A percentile compares a stretch with the other conserved stretches of the same genome.
Conservation (phyloP, 257 asterid genomes). For the Forsythia suspensa region DNA sequence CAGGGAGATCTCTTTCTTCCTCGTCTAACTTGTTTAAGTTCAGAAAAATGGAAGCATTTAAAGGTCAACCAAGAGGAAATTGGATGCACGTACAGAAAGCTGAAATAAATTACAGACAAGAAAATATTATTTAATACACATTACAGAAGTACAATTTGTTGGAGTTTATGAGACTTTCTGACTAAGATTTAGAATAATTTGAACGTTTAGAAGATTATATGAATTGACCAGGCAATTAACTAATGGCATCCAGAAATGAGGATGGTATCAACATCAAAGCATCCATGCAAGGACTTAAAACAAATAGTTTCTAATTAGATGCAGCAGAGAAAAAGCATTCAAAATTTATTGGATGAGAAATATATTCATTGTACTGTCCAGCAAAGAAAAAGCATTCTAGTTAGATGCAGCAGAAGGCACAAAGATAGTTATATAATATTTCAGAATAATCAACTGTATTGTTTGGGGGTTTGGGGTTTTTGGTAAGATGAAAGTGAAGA, state of each 20-base stretch:
- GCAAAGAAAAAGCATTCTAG: neutral
- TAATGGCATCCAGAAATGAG: neutral
- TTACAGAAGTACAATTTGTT: neutral
- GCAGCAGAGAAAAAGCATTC: neutral
- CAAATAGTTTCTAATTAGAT: conserved; percentile 1
- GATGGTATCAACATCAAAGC: neutral
- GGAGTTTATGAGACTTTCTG: neutral
- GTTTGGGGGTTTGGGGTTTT: no score
- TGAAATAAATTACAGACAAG: conserved; percentile 8
- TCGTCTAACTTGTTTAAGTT: no score
- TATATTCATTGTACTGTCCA: no score
- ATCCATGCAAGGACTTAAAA: conserved; percentile 4
- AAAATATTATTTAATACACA: neutral
- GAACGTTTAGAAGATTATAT: neutral
- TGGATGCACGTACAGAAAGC: conserved; percentile 1
- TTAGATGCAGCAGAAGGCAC: neutral
- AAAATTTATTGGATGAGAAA: no score
- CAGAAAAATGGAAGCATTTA: conserved; percentile 27
- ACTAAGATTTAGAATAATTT: neutral
- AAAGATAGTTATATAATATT: neutral
- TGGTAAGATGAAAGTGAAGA: no score
- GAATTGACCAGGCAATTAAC: neutral
- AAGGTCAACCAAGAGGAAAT: conserved; percentile 53
- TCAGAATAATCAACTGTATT: neutral
- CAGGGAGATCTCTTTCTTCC: neutral